Conservation (phyloP, 768 basidiomycete genomes). For the Infundibulicybe gibba region DNA sequence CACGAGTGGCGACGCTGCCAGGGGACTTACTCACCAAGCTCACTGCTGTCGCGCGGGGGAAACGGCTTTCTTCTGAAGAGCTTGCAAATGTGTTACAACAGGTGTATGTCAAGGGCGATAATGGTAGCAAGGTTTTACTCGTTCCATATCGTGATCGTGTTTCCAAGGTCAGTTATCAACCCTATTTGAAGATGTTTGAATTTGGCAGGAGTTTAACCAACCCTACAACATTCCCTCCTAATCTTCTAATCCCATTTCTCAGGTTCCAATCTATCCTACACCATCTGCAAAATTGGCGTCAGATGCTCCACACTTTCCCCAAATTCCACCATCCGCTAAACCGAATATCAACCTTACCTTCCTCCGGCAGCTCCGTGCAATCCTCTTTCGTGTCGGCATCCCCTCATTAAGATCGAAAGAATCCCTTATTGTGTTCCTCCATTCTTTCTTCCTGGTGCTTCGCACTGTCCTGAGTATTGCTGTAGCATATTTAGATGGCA, state of each 20-base stretch:
- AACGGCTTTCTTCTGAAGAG: slow-evolving; percentile 33
- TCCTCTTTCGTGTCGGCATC: slow-evolving; percentile 68
- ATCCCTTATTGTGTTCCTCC: slow-evolving; percentile 64
- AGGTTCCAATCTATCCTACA: slow-evolving; percentile 48
- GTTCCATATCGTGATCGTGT: slow-evolving; percentile 64
- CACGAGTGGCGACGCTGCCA: slow-evolving; percentile 33
- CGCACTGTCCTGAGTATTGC: slow-evolving; percentile 85
- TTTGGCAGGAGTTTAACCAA: background rate
- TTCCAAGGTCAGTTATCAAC: slow-evolving; percentile 46
- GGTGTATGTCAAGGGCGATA: slow-evolving; percentile 55
- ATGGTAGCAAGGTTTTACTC: slow-evolving; percentile 60
- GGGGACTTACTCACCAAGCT: slow-evolving; percentile 24
- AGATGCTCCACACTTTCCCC: slow-evolving; percentile 62
- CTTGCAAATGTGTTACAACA: slow-evolving; percentile 49
- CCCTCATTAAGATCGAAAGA: slow-evolving; percentile 67
- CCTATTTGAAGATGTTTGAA: background rate
- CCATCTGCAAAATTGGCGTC: slow-evolving; percentile 41
- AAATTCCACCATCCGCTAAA: slow-evolving; percentile 43
- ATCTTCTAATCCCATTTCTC: background rate
- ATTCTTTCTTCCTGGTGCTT: slow-evolving; percentile 82
- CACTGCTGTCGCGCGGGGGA: slow-evolving; percentile 18
- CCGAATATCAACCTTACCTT: slow-evolving; percentile 70
- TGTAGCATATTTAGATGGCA: slow-evolving; percentile 86
- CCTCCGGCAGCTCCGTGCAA: slow-evolving; percentile 67
- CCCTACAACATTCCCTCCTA: background rate